Conservation (phyloP, 2,329 filamentous ascomycete species). For the Botrytis squamosa region DNA sequence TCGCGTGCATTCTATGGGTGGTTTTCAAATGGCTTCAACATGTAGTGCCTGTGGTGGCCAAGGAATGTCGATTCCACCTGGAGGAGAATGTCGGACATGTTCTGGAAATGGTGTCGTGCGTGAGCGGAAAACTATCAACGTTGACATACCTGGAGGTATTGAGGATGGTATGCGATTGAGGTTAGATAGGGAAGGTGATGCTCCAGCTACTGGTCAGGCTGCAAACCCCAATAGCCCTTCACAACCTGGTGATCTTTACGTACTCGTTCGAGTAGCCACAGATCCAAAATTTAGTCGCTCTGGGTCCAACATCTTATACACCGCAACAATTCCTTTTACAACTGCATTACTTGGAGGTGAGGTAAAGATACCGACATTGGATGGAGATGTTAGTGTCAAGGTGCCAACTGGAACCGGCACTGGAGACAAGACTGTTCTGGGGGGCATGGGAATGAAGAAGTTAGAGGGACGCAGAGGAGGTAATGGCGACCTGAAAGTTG, state of each 20-base stretch:
- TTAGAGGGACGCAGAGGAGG: constrained; percentile 65
- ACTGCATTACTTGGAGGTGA: constrained; percentile 92
- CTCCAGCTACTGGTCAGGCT: constrained; percentile 71
- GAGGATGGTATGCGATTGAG: constrained; percentile 94
- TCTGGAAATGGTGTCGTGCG: constrained; percentile 79
- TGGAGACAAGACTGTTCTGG: constrained; percentile 84
- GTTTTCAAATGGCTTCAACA: constrained; percentile 93
- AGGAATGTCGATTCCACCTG: constrained; percentile 72
- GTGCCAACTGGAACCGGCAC: constrained; percentile 89
- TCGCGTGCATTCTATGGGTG: constrained; percentile 84
- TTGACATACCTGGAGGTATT: constrained; percentile 93
- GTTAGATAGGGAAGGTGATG: constrained; percentile 83
- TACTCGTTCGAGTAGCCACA: constrained; percentile 83
- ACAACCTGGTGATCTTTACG: constrained; percentile 85
- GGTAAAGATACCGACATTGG: constrained; percentile 83
- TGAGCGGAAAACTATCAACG: constrained; percentile 76
- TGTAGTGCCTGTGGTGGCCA: constrained; percentile 79
- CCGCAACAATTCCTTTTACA: constrained; percentile 84
- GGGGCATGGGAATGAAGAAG: constrained; percentile 92
- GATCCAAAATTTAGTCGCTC: constrained; percentile 86
- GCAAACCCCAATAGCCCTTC: constrained; percentile 61
- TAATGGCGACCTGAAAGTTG: constrained; percentile 82
- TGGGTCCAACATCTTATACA: constrained; percentile 90
- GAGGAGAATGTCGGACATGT: constrained; percentile 78
- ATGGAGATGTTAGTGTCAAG: constrained; percentile 86